phyloP scores from a whole-genome alignment of 2,329 filamentous ascomycete genomes.

The Biscogniauxia sp. region DNA sequence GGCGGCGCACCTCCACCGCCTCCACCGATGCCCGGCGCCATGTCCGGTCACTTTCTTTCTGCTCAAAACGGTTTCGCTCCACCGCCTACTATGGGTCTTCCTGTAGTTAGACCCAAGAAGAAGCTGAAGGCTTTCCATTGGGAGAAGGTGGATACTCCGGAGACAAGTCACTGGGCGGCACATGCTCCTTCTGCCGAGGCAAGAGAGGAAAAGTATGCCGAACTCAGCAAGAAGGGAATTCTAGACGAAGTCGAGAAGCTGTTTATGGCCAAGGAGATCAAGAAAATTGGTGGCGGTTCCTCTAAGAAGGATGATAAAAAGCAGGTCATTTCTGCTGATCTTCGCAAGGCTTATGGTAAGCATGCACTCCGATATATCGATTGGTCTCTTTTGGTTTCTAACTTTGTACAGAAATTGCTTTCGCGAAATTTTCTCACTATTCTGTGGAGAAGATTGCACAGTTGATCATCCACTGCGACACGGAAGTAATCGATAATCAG shows the following conservation, averaged over 20 bases:
- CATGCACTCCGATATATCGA: slow-evolving; percentile 6
- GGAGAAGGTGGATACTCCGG: slow-evolving; percentile 94
- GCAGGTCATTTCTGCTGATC: slow-evolving; percentile 87
- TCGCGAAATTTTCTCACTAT: slow-evolving; percentile 87
- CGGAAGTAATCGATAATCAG: slow-evolving; percentile 79
- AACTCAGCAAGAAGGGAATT: slow-evolving; percentile 91
- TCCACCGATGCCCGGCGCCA: slow-evolving; percentile 64
- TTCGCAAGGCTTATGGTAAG: slow-evolving; percentile 81
- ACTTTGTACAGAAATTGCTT: slow-evolving; percentile 67
- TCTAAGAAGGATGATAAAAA: slow-evolving; percentile 93
- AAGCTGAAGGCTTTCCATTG: slow-evolving; percentile 99
- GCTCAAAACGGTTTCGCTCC: slow-evolving; percentile 56
- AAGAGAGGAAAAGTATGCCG: slow-evolving; percentile 92
- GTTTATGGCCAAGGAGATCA: slow-evolving; percentile 96
- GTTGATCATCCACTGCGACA: slow-evolving; percentile 95
- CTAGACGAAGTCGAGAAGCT: slow-evolving; percentile 96
- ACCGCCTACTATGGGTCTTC: slow-evolving; percentile 63
- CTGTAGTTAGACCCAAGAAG: slow-evolving; percentile 90
- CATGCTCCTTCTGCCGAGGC: slow-evolving; percentile 83
- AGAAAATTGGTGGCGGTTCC: slow-evolving; percentile 69
- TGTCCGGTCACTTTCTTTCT: slow-evolving; percentile 74
- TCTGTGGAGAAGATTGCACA: slow-evolving; percentile 81
- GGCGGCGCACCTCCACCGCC: slow-evolving; percentile 44
- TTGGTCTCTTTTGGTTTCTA: slow-evolving; percentile 22
- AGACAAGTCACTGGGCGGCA: slow-evolving; percentile 88